Base-by-base conservation (phyloP, 208 protist genomes). In the Willaertia magna region DNA sequence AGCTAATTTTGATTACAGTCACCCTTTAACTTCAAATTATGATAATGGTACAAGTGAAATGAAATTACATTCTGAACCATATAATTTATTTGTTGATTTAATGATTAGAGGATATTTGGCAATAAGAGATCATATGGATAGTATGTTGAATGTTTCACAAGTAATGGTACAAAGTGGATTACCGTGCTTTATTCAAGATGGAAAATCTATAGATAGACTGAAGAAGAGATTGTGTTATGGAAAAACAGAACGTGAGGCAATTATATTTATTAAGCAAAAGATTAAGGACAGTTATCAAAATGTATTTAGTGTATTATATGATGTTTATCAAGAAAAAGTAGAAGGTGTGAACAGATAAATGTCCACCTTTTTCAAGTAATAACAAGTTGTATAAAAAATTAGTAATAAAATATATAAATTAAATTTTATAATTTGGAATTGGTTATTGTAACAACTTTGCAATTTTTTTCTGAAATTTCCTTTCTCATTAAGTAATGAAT, bases 121-220 rank as follows among this genome's bases (percentile, higher is more conserved):
- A 44, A 90, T 94, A 49, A 92, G 94, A 34, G 90, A 95, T 88
- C 94, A 95, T 87, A 90, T 90, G 40, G 84, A 91, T 14, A 89
- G 93, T 87, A 93, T 96, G 59, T 93, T 92, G 81, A 85, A 93
- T 9, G 61, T 96, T 82, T 93, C 95, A 7, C 93, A 95, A 82
- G 89, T 95, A 82, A 95, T 96, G 94, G 89, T 96, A 67, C 89
- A 90, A 39, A 94, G 92, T 84, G 92, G 90, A 0, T 89, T 96
- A 79, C 94, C 93, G 52, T 95, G 94, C 87, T 95, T 96, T 89
- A 95, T 94, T 87, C 92, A 92, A 2, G 88, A 92, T 85, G 51
- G 51, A 59, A n/a, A n/a, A n/a, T 88, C 51, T 22, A 86, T 86
- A 4, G 30, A 61, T 0, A 67, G 51, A 44, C 75, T 86, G 48